Evolutionary conservation across 2,329 filamentous ascomycete species (phyloP).

Genomic region (Botrytis medusae): DNA sequence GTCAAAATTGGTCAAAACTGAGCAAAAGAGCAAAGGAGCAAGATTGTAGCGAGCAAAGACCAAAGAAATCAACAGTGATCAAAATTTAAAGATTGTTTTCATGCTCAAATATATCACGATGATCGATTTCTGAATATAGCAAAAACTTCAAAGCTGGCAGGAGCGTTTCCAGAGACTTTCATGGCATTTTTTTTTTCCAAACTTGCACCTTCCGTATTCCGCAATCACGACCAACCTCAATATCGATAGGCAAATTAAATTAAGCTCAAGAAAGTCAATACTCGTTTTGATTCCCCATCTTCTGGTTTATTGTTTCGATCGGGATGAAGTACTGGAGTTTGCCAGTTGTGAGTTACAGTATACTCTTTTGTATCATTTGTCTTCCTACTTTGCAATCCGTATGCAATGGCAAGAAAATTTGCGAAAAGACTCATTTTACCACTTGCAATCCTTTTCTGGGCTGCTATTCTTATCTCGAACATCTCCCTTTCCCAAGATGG

Average conservation of each 20-base stretch:
- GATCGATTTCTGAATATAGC: neutral
- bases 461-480: constrained; percentile 21
- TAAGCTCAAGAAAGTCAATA: too few relatives aligned
- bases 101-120: neutral
- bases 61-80: constrained; percentile 6
- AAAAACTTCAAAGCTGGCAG: neutral
- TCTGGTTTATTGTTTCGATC: neutral
- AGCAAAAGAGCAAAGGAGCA: constrained; percentile 9
- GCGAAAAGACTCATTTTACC: constrained; percentile 28
- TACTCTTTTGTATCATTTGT: neutral
- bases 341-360: neutral
- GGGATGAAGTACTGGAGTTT: neutral
- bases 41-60: constrained; percentile 11
- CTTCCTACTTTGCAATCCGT: neutral
- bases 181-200: neutral
- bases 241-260: neutral
- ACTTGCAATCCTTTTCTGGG: constrained; percentile 23
- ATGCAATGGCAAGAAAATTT: constrained; percentile 22
- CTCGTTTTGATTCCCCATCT: neutral
- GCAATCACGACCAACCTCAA: neutral
- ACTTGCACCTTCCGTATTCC: neutral
- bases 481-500: neutral
- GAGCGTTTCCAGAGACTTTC: neutral
- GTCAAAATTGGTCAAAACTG: constrained; percentile 19
- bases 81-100: neutral